Conservation (phyloP, 2,329 filamentous ascomycete species). For the Diaporthe eres region DNA sequence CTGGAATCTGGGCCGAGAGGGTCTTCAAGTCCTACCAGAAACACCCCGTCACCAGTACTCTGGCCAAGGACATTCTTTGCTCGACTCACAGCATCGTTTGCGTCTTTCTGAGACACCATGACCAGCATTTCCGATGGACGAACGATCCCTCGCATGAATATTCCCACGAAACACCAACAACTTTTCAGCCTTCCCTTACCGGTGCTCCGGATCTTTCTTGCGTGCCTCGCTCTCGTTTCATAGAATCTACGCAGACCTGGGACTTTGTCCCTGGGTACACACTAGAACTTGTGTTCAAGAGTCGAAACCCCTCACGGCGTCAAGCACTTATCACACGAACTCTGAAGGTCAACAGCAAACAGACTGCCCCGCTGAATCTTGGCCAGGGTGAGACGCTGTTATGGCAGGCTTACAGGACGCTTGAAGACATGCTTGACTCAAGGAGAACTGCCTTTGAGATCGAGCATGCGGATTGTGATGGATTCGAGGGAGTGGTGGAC, state of each 20-base stretch:
- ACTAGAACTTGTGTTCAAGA: constrained; percentile 61
- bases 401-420: constrained; percentile 58
- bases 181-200: constrained; percentile 56
- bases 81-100: constrained; percentile 66
- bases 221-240: constrained; percentile 61
- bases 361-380: constrained; percentile 63
- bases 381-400: constrained; percentile 62
- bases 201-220: constrained; percentile 62
- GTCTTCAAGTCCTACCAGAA: constrained; percentile 66
- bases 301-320: constrained; percentile 54
- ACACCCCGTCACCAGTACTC: constrained; percentile 58
- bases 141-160: constrained; percentile 58
- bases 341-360: constrained; percentile 61
- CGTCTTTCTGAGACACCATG: constrained; percentile 64
- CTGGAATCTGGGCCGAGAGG: constrained; percentile 58
- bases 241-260: constrained; percentile 61
- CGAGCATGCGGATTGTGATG: constrained; percentile 54
- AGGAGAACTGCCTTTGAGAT: constrained; percentile 59
- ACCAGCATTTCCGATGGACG: constrained; percentile 64
- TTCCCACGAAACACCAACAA: constrained; percentile 54
- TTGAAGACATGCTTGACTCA: constrained; percentile 57
- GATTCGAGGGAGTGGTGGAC: constrained; percentile 53
- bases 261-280: constrained; percentile 65
- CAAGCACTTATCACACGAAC: constrained; percentile 55
- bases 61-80: constrained; percentile 62